A percentile compares a stretch with the other conserved stretches of the same genome.
These are phyloP conservation scores for Nepenthes mirabilis DNA, from an alignment of 148 eudicot genomes.

Conservation along the genomic window DNA sequence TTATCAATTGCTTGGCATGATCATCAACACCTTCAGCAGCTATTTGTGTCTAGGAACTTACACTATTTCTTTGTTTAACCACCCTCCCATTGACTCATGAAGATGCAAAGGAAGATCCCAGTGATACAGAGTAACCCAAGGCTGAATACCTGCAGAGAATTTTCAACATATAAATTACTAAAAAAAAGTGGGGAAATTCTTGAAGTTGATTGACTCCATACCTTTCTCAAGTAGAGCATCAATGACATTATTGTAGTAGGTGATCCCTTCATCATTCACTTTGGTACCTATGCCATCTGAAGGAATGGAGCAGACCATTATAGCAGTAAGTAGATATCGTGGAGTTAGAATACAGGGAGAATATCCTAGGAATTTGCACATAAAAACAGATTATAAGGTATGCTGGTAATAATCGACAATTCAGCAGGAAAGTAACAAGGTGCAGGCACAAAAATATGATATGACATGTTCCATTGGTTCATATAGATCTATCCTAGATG, in stretches of 20 bases:
- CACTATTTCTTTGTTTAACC: conserved; percentile 60
- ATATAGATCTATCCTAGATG: no score
- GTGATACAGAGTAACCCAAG: conserved; percentile 63
- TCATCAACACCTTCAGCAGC: neutral
- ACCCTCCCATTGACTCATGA: conserved; percentile 62
- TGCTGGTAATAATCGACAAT: no score
- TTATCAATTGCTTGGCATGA: no score
- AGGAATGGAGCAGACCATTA: neutral
- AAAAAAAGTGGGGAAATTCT: neutral
- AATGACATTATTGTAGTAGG: conserved; percentile 59
- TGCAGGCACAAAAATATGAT: no score
- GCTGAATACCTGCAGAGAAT: conserved; percentile 51
- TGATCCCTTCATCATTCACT: conserved; percentile 60
- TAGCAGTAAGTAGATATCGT: neutral
- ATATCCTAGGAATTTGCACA: no score
- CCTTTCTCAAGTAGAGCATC: conserved; percentile 59
- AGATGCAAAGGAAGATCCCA: conserved; percentile 88
- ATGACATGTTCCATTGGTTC: no score
- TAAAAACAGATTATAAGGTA: no score
- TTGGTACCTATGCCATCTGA: conserved; percentile 74
- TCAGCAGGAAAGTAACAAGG: no score
- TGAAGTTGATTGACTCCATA: conserved; percentile 10
- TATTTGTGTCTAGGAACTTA: conserved; percentile 18
- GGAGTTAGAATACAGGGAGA: neutral
- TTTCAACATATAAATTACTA: neutral